Percentiles rank a stretch among this genome's conserved stretches.
Conservation (phyloP, 2,329 filamentous ascomycete species). For the Microdochium nivale region DNA sequence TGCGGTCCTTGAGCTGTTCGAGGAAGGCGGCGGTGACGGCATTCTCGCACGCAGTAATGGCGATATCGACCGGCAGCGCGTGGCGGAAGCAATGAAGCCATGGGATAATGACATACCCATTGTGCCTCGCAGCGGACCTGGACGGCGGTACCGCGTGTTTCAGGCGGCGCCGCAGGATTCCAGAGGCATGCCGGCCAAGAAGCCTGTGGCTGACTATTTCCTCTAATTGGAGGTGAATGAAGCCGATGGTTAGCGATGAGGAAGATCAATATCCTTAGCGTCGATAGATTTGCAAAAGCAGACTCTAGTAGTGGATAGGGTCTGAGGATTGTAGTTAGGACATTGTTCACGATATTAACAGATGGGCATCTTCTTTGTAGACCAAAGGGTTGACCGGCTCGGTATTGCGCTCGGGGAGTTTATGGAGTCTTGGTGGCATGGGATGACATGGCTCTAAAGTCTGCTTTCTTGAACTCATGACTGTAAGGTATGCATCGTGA, state of each 20-base stretch:
- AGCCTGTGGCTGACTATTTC: slow-evolving; percentile 96
- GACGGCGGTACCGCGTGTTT: slow-evolving; percentile 87
- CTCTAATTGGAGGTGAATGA: slow-evolving; percentile 34
- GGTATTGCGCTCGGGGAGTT: background rate
- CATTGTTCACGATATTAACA: too few species aligned
- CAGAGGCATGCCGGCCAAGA: slow-evolving; percentile 97
- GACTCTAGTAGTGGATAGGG: too few species aligned
- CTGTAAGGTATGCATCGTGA: too few species aligned
- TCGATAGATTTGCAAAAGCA: too few species aligned
- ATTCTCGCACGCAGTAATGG: slow-evolving; percentile 65
- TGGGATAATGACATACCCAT: slow-evolving; percentile 32
- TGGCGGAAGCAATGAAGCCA: slow-evolving; percentile 23
- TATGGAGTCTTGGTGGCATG: slow-evolving; percentile 2
- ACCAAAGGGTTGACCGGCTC: too few species aligned
- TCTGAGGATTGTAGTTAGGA: too few species aligned
- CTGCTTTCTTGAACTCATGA: too few species aligned
- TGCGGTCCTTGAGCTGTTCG: slow-evolving; percentile 84
- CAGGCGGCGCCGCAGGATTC: slow-evolving; percentile 94
- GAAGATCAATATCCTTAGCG: too few species aligned
- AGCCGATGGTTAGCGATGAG: too few species aligned
- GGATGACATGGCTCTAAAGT: too few species aligned
- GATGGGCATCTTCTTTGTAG: too few species aligned
- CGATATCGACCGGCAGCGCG: slow-evolving; percentile 49
- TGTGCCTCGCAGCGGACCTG: slow-evolving; percentile 56
- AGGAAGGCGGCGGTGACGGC: slow-evolving; percentile 70